Percentiles rank a stretch among this genome's conserved stretches.
Evolutionary conservation across 345 rosid genomes (phyloP).

Genomic region (Trapa bicornis): DNA sequence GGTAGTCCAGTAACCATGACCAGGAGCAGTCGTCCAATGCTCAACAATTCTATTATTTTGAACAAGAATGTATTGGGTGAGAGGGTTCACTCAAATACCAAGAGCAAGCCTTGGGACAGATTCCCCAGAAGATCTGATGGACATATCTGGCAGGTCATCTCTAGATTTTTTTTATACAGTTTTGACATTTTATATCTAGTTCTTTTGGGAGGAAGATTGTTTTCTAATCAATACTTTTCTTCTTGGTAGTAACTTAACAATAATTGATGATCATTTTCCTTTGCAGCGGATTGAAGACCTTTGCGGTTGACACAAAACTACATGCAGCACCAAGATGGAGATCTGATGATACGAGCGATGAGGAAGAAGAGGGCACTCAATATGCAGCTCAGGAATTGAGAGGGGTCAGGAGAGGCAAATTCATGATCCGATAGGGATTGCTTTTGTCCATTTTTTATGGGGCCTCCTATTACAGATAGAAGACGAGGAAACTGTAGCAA

Average conservation of each 20-base stretch:
- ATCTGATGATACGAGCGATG: slow-evolving; percentile 77
- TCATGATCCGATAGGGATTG: slow-evolving; percentile 36
- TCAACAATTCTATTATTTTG: slow-evolving; percentile 25
- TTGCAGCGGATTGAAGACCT: slow-evolving; percentile 30
- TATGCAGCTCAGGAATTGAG: slow-evolving; percentile 19
- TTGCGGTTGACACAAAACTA: slow-evolving; percentile 19
- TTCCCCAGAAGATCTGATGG: slow-evolving; percentile 41
- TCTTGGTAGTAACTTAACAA: no score
- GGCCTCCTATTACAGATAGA: not conserved
- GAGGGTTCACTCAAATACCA: slow-evolving; percentile 29
- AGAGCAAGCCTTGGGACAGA: slow-evolving; percentile 20
- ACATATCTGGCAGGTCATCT: slow-evolving; percentile 40
- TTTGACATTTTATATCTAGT: not conserved
- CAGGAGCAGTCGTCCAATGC: slow-evolving; percentile 22
- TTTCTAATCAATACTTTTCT: not conserved
- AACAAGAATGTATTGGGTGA: slow-evolving; percentile 24
- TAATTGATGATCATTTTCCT: not conserved
- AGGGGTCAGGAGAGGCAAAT: slow-evolving; percentile 51
- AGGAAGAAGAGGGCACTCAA: slow-evolving; percentile 34
- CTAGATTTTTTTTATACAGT: no score
- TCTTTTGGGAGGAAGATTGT: not conserved
- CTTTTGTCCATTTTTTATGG: not conserved
- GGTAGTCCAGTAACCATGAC: slow-evolving; percentile 26
- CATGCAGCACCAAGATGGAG: slow-evolving; percentile 65
- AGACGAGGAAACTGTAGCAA: not conserved